A percentile compares a stretch with the other conserved stretches of the same genome.
Evolutionary conservation across 192 early-diverging fungal genomes (phyloP).

Genomic region (Backusella tarrabulga): DNA sequence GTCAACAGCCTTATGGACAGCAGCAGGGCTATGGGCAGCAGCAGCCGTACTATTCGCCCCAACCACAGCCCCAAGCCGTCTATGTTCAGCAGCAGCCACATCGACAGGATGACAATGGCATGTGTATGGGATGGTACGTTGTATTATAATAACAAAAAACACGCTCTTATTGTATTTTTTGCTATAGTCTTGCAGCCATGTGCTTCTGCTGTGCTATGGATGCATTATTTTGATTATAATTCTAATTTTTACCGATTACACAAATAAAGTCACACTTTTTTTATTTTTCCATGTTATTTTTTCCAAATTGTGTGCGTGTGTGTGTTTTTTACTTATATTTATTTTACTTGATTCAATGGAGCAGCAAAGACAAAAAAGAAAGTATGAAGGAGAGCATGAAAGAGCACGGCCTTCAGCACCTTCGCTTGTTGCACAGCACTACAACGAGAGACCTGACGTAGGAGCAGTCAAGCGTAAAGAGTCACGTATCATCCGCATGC

Average conservation of each 20-base stretch:
- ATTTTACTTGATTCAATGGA: background rate
- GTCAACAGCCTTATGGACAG: background rate
- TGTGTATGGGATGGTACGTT: constrained; percentile 28
- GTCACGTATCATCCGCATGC: constrained; percentile 83
- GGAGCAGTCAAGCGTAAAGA: constrained; percentile 72
- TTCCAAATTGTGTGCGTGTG: background rate
- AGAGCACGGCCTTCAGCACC: background rate
- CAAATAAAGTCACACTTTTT: background rate
- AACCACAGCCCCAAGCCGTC: constrained; percentile 19
- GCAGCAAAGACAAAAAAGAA: background rate
- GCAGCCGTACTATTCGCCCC: constrained; percentile 21
- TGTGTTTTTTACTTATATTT: background rate
- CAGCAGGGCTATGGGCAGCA: constrained; percentile 11
- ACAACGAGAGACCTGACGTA: constrained; percentile 83
- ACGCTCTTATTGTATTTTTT: background rate
- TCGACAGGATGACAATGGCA: background rate
- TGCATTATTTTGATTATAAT: background rate
- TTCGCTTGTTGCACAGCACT: constrained; percentile 66
- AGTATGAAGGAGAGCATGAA: background rate
- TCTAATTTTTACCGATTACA: background rate
- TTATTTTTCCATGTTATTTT: background rate
- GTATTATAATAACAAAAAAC: background rate
- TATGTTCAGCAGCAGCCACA: constrained; percentile 28
- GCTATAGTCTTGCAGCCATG: constrained; percentile 15
- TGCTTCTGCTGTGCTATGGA: constrained; percentile 24